Conservation (phyloP, 2,329 filamentous ascomycete genomes). For the Aspergillus aculeatus region DNA sequence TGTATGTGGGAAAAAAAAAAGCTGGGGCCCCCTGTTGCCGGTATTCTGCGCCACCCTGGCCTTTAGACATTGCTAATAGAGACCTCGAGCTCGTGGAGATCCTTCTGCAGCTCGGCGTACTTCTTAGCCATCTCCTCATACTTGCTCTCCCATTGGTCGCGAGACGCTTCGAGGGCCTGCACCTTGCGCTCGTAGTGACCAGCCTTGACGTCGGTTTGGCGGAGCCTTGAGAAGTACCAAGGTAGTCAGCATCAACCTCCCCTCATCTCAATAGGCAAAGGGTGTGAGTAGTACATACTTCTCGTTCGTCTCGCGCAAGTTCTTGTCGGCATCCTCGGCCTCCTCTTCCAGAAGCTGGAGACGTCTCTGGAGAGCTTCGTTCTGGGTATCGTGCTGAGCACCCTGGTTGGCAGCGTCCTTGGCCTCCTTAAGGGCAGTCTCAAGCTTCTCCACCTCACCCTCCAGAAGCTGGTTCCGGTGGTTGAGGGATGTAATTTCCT, state of each 20-base stretch:
- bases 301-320: slow-evolving; percentile 93
- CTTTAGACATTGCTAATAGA: slow-evolving; percentile 91
- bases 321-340: slow-evolving; percentile 94
- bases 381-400: slow-evolving; percentile 78
- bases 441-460: slow-evolving; percentile 87
- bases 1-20: slow-evolving; percentile 23
- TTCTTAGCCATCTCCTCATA: slow-evolving; percentile 98
- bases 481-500: slow-evolving; percentile 92
- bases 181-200: slow-evolving; percentile 99
- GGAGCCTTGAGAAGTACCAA: slow-evolving; percentile 64
- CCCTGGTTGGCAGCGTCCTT: slow-evolving; percentile 85
- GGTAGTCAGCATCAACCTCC: slow-evolving; percentile 19
- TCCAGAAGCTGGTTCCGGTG: slow-evolving; percentile 96
- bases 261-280: not conserved
- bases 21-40: slow-evolving; percentile 30
- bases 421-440: slow-evolving; percentile 75
- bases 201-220: slow-evolving; percentile 98
- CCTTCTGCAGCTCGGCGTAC: slow-evolving; percentile 78
- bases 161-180: slow-evolving; percentile 86
- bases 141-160: slow-evolving; percentile 94
- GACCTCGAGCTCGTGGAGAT: slow-evolving; percentile 83
- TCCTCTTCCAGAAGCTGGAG: slow-evolving; percentile 97
- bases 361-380: slow-evolving; percentile 87
- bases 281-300: slow-evolving; percentile 65
- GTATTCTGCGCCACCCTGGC: slow-evolving; percentile 27